Percentiles rank a stretch among this genome's conserved stretches.
phyloP scores from a whole-genome alignment of 1,284 basidiomycete species.

The Ganoderma boninense region DNA sequence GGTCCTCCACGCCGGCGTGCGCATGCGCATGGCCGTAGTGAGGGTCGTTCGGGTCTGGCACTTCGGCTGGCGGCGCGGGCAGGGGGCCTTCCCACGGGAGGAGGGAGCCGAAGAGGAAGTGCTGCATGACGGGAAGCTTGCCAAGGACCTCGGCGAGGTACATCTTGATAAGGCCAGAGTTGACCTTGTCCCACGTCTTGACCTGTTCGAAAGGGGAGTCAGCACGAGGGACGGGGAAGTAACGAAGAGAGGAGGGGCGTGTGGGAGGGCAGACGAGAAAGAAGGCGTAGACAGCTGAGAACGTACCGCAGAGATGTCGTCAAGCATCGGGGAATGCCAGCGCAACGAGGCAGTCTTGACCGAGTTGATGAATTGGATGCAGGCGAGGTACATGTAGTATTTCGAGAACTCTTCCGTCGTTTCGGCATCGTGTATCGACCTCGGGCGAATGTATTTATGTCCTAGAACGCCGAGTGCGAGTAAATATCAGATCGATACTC shows the following conservation, averaged over 20 bases:
- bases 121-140: conserved; percentile 88
- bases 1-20: conserved; percentile 49
- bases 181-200: conserved; percentile 97
- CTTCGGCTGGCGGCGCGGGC: conserved; percentile 46
- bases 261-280: too few relatives aligned
- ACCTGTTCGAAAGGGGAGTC: conserved; percentile 56
- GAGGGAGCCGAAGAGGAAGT: conserved; percentile 90
- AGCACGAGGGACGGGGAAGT: background rate
- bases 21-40: conserved; percentile 68
- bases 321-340: conserved; percentile 99
- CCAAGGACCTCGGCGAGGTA: conserved; percentile 94
- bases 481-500: background rate
- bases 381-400: conserved; percentile 98
- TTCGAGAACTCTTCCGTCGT: conserved; percentile 93
- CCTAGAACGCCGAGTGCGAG: conserved; percentile 49
- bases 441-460: conserved; percentile 92
- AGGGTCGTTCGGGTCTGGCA: conserved; percentile 53
- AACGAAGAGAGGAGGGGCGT: background rate
- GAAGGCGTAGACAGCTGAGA: conserved; percentile 5
- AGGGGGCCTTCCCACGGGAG: conserved; percentile 76
- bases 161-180: conserved; percentile 99
- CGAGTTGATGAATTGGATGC: conserved; percentile 97
- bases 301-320: conserved; percentile 92
- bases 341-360: conserved; percentile 95
- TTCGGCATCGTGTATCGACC: conserved; percentile 91